phyloP scores from a whole-genome alignment of 768 basidiomycete species.

The Pulveroboletus sp. region DNA sequence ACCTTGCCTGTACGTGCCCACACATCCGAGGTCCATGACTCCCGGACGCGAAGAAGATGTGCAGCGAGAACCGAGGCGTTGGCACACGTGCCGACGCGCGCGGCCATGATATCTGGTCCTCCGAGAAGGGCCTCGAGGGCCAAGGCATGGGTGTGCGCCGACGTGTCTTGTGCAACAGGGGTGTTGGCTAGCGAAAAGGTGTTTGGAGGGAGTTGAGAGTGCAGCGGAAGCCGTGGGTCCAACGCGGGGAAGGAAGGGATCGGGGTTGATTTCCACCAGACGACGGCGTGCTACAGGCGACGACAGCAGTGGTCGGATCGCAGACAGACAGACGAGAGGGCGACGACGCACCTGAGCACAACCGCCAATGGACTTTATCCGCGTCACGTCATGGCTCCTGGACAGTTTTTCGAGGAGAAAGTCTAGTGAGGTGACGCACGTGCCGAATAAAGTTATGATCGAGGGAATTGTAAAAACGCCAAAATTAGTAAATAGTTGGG shows the following conservation, averaged over 20 bases:
- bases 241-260: slow-evolving; percentile 68
- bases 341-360: slow-evolving; percentile 60
- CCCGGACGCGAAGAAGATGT: slow-evolving; percentile 73
- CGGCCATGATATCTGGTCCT: slow-evolving; percentile 72
- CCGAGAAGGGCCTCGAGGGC: slow-evolving; percentile 73
- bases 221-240: slow-evolving; percentile 65
- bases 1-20: slow-evolving; percentile 76
- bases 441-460: slow-evolving; percentile 31
- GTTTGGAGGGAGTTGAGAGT: slow-evolving; percentile 61
- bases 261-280: slow-evolving; percentile 84
- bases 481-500: slow-evolving; percentile 33
- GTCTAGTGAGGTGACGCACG: slow-evolving; percentile 40
- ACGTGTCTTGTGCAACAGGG: slow-evolving; percentile 74
- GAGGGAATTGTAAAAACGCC: slow-evolving; percentile 27
- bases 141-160: slow-evolving; percentile 73
- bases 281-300: slow-evolving; percentile 54
- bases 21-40: slow-evolving; percentile 70
- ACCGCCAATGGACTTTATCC: slow-evolving; percentile 74
- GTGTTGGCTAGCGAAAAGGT: slow-evolving; percentile 70
- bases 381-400: slow-evolving; percentile 61
- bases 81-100: slow-evolving; percentile 69
- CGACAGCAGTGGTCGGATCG: slow-evolving; percentile 1
- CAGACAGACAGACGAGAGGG: not conserved
- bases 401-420: slow-evolving; percentile 69
- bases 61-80: slow-evolving; percentile 68